Evolutionary conservation across 768 basidiomycete genomes (phyloP).

Genomic region (Phaeolepiota aurea): DNA sequence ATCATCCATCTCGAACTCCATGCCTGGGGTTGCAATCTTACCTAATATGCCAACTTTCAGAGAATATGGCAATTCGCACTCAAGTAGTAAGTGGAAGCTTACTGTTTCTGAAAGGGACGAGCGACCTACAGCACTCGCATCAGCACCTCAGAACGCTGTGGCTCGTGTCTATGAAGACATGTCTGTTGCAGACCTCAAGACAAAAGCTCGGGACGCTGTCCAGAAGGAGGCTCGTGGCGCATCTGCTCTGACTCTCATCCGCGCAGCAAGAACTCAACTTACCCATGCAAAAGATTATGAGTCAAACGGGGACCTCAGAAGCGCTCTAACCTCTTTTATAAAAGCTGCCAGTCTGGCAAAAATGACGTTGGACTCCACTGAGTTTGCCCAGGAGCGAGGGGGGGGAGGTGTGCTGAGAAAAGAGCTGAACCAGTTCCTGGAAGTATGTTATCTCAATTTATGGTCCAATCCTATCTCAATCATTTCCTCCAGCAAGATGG

Average conservation of each 20-base stretch:
- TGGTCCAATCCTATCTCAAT: too few relatives aligned
- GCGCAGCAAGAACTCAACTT: constrained; percentile 51
- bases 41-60: constrained; percentile 16
- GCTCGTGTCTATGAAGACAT: constrained; percentile 22
- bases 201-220: constrained; percentile 36
- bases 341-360: constrained; percentile 52
- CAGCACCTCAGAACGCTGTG: constrained; percentile 16
- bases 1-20: constrained; percentile 4
- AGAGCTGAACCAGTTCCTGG: constrained; percentile 57
- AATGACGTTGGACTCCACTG: constrained; percentile 51
- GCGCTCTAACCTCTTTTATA: constrained; percentile 50
- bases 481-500: constrained; percentile 15
- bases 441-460: constrained; percentile 39
- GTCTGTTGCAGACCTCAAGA: constrained; percentile 34
- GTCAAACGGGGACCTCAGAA: constrained; percentile 48
- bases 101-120: constrained; percentile 8
- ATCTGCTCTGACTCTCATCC: constrained; percentile 54
- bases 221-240: constrained; percentile 47
- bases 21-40: constrained; percentile 21
- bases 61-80: constrained; percentile 19
- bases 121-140: constrained; percentile 11
- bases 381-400: constrained; percentile 43
- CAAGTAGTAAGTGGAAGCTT: constrained; percentile 17
- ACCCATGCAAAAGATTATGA: constrained; percentile 44
- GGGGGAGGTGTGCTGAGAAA: constrained; percentile 49